A percentile compares a stretch with the other conserved stretches of the same genome.
These are phyloP conservation scores for Apiotrichum laibachii DNA, from an alignment of 1,284 basidiomycete species.

Conservation along the genomic window DNA sequence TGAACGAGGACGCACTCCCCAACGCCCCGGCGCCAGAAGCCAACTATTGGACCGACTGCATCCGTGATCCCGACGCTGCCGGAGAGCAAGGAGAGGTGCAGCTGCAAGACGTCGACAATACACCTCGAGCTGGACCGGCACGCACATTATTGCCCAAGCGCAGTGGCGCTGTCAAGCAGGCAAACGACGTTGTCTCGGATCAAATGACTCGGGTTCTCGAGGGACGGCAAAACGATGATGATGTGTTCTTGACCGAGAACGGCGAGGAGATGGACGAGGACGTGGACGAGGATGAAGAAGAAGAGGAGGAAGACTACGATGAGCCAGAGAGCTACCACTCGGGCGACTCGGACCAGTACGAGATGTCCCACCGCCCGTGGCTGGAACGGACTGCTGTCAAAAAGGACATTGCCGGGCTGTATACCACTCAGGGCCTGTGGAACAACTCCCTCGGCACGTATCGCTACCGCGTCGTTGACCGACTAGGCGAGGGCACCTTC, in stretches of 20 bases:
- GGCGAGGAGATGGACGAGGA: conserved; percentile 7
- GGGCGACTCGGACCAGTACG: conserved; percentile 46
- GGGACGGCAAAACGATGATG: neutral
- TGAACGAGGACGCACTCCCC: conserved; percentile 25
- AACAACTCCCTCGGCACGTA: conserved; percentile 10
- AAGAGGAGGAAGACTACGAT: conserved; percentile 17
- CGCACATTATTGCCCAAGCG: neutral
- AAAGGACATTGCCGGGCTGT: conserved; percentile 64
- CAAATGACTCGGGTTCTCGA: conserved; percentile 17
- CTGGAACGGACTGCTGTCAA: conserved; percentile 73
- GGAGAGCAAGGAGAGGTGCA: conserved; percentile 38
- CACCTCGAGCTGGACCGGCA: conserved; percentile 52
- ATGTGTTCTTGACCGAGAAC: conserved; percentile 1
- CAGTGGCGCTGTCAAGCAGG: neutral
- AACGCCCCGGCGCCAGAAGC: conserved; percentile 11
- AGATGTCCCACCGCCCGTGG: conserved; percentile 52
- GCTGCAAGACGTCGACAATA: conserved; percentile 52
- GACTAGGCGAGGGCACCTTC: conserved; percentile 93
- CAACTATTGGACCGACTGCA: conserved; percentile 36
- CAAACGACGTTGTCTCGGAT: neutral
- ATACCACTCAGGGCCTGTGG: conserved; percentile 23
- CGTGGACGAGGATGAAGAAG: conserved; percentile 16
- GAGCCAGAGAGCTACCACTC: conserved; percentile 40
- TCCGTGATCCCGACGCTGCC: conserved; percentile 23
- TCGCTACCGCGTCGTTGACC: conserved; percentile 79